phyloP scores from a whole-genome alignment of 805 yeast species.

The Candida methanosorbosa region DNA sequence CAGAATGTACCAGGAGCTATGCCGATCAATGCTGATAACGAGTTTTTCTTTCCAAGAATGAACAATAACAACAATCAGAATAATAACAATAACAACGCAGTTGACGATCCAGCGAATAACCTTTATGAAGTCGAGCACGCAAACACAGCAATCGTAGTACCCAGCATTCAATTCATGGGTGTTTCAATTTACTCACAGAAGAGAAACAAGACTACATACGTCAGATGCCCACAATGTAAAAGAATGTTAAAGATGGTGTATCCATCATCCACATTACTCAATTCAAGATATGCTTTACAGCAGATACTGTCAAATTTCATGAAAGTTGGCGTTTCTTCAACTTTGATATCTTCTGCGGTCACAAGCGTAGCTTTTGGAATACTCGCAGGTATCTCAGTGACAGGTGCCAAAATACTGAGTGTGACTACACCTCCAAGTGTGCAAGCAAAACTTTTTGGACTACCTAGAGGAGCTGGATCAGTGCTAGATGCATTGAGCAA shows the following conservation, averaged over 20 bases:
- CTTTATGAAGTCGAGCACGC: background rate
- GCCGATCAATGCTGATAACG: no score
- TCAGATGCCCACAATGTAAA: slow-evolving; percentile 29
- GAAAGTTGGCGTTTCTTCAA: slow-evolving; percentile 10
- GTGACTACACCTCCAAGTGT: slow-evolving; percentile 24
- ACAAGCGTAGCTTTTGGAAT: slow-evolving; percentile 16
- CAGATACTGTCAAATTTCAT: no score
- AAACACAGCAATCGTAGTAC: background rate
- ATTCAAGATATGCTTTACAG: slow-evolving; percentile 5
- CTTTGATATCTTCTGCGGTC: slow-evolving; percentile 12
- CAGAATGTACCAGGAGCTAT: no score
- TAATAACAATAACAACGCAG: no score
- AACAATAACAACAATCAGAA: no score
- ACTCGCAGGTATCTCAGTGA: slow-evolving; percentile 11
- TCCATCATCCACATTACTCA: slow-evolving; percentile 10
- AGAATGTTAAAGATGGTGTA: slow-evolving; percentile 20
- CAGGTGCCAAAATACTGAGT: slow-evolving; percentile 21
- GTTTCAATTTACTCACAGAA: background rate
- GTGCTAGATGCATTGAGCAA: slow-evolving; percentile 12
- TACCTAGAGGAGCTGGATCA: slow-evolving; percentile 5
- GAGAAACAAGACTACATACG: background rate
- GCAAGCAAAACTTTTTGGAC: slow-evolving; percentile 20
- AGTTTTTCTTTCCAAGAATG: no score
- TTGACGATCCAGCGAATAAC: background rate
- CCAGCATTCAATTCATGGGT: background rate